Evolutionary conservation across 129 eudicot species (phyloP).

Genomic region (Glebionis coronaria): DNA sequence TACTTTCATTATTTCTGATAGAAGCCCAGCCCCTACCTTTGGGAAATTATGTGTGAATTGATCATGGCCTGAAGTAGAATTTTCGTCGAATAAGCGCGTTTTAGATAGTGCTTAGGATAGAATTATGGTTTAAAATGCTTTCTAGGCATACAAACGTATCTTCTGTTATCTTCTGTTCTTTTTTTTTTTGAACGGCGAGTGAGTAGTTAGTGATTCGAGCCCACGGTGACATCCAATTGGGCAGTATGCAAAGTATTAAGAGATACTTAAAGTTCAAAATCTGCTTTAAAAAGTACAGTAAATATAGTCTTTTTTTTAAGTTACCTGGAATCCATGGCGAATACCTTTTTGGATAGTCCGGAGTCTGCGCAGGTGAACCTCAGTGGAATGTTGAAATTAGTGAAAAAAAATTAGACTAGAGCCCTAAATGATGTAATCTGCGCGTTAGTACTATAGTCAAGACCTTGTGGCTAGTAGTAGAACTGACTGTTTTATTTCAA

Average conservation of each 20-base stretch:
- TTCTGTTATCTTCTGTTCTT: too few species aligned
- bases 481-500: not conserved
- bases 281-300: not conserved
- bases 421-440: not conserved
- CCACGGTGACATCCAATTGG: too few species aligned
- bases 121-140: not conserved
- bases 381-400: too few species aligned
- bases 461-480: not conserved
- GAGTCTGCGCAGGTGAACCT: too few species aligned
- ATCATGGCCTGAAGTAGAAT: too few species aligned
- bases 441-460: not conserved
- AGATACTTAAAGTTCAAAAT: not conserved
- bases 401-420: not conserved
- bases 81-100: too few species aligned
- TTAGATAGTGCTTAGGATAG: too few species aligned
- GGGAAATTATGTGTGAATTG: not conserved
- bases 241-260: not conserved
- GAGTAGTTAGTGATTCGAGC: too few species aligned
- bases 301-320: too few species aligned
- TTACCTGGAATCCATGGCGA: too few species aligned
- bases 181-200: too few species aligned
- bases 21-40: slow-evolving; percentile 14
- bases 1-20: slow-evolving; percentile 25
- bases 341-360: too few species aligned
- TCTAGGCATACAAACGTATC: not conserved